A percentile compares a stretch with the other conserved stretches of the same genome.
These are phyloP conservation scores for Ophiostoma tasmaniense DNA, from an alignment of 2,329 filamentous ascomycete genomes.

Conservation along the genomic window DNA sequence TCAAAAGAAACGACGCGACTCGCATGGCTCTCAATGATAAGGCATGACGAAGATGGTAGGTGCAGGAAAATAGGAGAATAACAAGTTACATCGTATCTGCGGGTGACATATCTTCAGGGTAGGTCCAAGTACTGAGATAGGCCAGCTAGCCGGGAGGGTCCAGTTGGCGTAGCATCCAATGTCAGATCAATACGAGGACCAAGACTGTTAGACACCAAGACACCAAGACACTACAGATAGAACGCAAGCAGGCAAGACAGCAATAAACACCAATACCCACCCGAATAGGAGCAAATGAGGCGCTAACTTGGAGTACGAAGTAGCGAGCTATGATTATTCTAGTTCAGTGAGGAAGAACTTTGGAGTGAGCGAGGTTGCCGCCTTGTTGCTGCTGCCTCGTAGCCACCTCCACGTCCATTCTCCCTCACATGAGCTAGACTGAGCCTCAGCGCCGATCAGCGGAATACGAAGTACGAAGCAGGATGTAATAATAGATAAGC, in stretches of 20 bases:
- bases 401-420: background rate
- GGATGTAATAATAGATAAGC: background rate
- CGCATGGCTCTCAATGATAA: background rate
- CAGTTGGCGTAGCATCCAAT: background rate
- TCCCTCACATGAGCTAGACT: background rate
- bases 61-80: background rate
- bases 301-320: too few species aligned
- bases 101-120: background rate
- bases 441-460: background rate
- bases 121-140: background rate
- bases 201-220: background rate
- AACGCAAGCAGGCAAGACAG: too few species aligned
- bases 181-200: conserved; percentile 1
- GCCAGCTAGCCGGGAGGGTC: background rate
- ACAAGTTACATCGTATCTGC: background rate
- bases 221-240: background rate
- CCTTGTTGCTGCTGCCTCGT: background rate
- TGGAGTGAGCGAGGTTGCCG: background rate
- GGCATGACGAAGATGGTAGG: background rate
- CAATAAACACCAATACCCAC: background rate
- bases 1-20: background rate
- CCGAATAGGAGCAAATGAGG: background rate
- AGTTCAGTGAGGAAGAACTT: background rate
- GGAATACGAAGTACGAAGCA: conserved; percentile 1
- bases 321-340: background rate